phyloP scores from a whole-genome alignment of 176 grass and related monocot genomes.

The Juncus inflexus region DNA sequence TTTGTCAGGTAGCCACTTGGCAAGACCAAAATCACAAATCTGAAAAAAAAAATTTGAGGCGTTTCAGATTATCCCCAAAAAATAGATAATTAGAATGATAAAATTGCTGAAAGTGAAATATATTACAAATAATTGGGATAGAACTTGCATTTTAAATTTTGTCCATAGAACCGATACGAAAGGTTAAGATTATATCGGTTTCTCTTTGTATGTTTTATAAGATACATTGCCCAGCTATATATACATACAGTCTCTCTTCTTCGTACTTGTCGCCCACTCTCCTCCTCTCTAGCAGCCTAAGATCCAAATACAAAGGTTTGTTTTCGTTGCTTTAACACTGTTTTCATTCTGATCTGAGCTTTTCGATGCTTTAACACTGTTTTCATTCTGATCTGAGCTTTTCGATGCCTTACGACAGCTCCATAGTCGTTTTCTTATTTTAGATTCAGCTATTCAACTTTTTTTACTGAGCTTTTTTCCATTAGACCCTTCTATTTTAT shows the following conservation, averaged over 20 bases:
- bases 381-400: neutral
- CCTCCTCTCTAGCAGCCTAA: neutral
- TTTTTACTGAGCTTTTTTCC: neutral
- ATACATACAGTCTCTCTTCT: neutral
- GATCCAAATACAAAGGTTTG: conserved; percentile 20
- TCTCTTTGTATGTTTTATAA: no score
- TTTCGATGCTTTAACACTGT: neutral
- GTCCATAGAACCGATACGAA: neutral
- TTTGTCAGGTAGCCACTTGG: conserved; percentile 62
- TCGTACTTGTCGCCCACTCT: conserved; percentile 18
- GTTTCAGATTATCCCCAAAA: no score
- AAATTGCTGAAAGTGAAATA: no score
- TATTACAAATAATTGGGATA: no score
- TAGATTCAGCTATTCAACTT: neutral
- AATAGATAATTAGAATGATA: no score
- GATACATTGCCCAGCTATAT: no score
- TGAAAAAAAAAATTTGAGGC: conserved; percentile 18
- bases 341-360: neutral
- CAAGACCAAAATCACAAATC: conserved; percentile 92
- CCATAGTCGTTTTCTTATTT: neutral
- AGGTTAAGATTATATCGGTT: no score
- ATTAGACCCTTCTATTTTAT: neutral
- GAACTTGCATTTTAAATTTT: neutral
- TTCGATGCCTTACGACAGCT: neutral
- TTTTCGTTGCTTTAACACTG: neutral